Conservation (phyloP, 2,329 filamentous ascomycete genomes). For the Teratosphaeria pseudoeucalypti region DNA sequence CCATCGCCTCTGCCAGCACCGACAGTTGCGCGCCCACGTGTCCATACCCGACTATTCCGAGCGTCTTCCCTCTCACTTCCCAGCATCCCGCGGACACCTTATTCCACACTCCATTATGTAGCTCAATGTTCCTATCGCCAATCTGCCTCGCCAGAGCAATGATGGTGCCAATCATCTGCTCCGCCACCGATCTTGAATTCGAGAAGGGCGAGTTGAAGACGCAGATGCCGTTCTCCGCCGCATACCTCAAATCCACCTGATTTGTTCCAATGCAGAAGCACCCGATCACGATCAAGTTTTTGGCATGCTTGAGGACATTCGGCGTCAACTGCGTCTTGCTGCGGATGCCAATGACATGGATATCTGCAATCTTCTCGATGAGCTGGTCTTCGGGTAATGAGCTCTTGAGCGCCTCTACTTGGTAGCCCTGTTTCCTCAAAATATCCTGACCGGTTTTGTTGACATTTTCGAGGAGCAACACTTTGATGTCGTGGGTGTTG, state of each 20-base stretch:
- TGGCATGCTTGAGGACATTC: conserved; percentile 75
- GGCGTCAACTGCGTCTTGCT: conserved; percentile 93
- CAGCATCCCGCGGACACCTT: conserved; percentile 95
- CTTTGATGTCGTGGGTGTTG: conserved; percentile 91
- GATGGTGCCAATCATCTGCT: conserved; percentile 90
- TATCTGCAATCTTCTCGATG: conserved; percentile 95
- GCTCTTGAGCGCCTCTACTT: conserved; percentile 83
- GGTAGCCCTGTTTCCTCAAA: conserved; percentile 76
- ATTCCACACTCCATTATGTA: conserved; percentile 94
- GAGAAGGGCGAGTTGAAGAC: conserved; percentile 99
- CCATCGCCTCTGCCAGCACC: conserved; percentile 92
- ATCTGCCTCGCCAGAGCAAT: conserved; percentile 86
- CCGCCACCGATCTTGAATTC: conserved; percentile 93
- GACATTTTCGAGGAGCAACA: conserved; percentile 89
- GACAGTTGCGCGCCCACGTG: conserved; percentile 96
- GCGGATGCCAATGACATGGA: conserved; percentile 95
- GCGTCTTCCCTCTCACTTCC: conserved; percentile 95
- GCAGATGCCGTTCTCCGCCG: conserved; percentile 75
- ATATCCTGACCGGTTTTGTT: conserved; percentile 83
- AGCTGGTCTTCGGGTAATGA: conserved; percentile 86
- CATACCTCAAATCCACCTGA: conserved; percentile 78
- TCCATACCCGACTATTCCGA: conserved; percentile 93
- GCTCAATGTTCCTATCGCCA: conserved; percentile 82
- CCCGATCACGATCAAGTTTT: conserved; percentile 88
- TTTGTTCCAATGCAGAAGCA: conserved; percentile 99